Evolutionary conservation across 768 basidiomycete species (phyloP).

Genomic region (Cytidiella melzeri): DNA sequence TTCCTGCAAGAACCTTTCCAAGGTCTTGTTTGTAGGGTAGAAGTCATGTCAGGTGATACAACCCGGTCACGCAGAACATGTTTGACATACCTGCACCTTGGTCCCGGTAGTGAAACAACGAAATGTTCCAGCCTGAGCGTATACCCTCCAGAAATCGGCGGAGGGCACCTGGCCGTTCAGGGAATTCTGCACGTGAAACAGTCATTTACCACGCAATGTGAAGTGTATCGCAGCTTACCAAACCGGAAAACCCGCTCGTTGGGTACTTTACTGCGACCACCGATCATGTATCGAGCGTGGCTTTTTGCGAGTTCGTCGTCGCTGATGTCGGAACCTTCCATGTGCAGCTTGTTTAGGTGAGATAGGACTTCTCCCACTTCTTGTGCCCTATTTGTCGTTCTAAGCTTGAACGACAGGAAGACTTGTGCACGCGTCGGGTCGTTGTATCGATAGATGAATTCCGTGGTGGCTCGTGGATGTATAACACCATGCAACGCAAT

Average conservation of each 20-base stretch:
- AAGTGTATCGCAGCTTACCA: too few species aligned
- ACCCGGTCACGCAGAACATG: neutral
- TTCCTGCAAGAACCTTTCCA: constrained; percentile 88
- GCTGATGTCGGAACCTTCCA: constrained; percentile 86
- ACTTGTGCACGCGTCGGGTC: constrained; percentile 72
- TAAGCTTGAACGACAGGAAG: constrained; percentile 85
- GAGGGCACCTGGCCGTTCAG: constrained; percentile 88
- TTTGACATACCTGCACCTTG: constrained; percentile 79
- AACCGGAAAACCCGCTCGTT: constrained; percentile 91
- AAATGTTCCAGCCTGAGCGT: constrained; percentile 87
- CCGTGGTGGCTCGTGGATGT: constrained; percentile 88
- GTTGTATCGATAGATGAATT: constrained; percentile 92
- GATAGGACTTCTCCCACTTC: constrained; percentile 64
- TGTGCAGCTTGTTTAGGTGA: constrained; percentile 57
- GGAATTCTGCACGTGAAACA: constrained; percentile 77
- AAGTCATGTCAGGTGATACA: neutral
- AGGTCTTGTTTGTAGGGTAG: constrained; percentile 49
- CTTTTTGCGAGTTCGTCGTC: constrained; percentile 95
- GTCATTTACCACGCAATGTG: too few species aligned
- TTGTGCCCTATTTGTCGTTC: constrained; percentile 44
- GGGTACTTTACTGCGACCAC: constrained; percentile 69
- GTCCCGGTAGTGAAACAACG: constrained; percentile 96
- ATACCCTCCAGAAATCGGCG: constrained; percentile 84
- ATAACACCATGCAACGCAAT: constrained; percentile 80
- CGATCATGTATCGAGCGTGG: constrained; percentile 92